Evolutionary conservation across 2,329 filamentous ascomycete species (phyloP), one percentile per base, ranked within the genome.

Genomic region (Chaetomiaceae sp.): DNA sequence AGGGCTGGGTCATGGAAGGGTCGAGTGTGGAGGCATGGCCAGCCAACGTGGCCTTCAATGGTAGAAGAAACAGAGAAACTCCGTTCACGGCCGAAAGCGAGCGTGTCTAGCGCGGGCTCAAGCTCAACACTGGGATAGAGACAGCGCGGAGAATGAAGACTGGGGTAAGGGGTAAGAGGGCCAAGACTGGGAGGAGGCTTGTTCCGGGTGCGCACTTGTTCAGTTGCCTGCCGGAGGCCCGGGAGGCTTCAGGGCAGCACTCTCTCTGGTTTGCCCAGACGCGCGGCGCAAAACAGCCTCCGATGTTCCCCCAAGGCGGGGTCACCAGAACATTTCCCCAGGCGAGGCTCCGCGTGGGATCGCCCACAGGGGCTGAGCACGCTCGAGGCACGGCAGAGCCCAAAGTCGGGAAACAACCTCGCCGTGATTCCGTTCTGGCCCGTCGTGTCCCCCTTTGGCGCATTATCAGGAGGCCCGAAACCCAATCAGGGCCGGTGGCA

Each of bases 361-460:
- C n/a, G n/a, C n/a, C n/a, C n/a, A n/a, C n/a, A n/a, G n/a, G n/a
- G n/a, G n/a, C n/a, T n/a, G n/a, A n/a, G n/a, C n/a, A n/a, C 27
- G 27, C 23, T 40, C 33, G 42, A 6, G 17, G 17, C 42, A 17
- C 20, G 33, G 44, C 20, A 34, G 6, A 4, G 3, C 25, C 3
- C 22, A 25, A 17, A 44, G n/a, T 33, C 33, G 15, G 44, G 43
- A 6, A 47, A 27, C 8, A 4, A 1, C 14, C 45, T 39, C 46
- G 17, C 36, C 46, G 46, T 22, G 23, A 39, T 39, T 48, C 46
- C 23, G 23, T 48, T 48, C 36, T 40, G 14, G 46, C 44, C 44
- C 14, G n/a, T 27, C 15, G 3, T 3, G 19, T 31, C 31, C 15
- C 15, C 34, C 22, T 31, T 17, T 25, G 11, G 33, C 33, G 31